These are phyloP conservation scores for Malassezia japonica DNA, from an alignment of 1,284 basidiomycete species.

Conservation along the genomic window DNA sequence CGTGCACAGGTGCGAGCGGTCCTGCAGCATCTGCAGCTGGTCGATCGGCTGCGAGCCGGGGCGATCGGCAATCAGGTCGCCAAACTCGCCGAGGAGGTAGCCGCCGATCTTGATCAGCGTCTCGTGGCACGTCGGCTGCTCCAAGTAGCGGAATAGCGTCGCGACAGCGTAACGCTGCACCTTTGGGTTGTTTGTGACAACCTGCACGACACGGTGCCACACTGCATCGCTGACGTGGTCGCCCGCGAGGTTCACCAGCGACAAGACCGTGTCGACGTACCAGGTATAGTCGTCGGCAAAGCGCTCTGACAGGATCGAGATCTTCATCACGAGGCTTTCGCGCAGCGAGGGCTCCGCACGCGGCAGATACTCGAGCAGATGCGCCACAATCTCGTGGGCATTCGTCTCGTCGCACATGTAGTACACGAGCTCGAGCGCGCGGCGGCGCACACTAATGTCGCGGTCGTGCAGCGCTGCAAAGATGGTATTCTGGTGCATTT, in stretches of 20 bases:
- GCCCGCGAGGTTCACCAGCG: constrained; percentile 88
- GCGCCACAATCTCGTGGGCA: constrained; percentile 85
- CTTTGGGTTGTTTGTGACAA: constrained; percentile 64
- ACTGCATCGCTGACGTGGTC: constrained; percentile 98
- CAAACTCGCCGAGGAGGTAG: constrained; percentile 87
- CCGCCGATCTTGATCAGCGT: constrained; percentile 90
- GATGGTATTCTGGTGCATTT: constrained; percentile 90
- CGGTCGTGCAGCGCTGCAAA: constrained; percentile 88
- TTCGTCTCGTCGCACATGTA: constrained; percentile 98
- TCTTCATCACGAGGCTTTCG: constrained; percentile 97
- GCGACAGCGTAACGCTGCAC: constrained; percentile 28
- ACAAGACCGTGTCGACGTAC: constrained; percentile 62
- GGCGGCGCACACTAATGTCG: constrained; percentile 88
- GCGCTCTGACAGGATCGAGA: constrained; percentile 93
- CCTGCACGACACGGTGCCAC: constrained; percentile 97
- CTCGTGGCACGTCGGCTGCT: constrained; percentile 81
- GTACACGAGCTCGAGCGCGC: constrained; percentile 89
- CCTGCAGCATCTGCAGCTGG: constrained; percentile 86
- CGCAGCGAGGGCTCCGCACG: constrained; percentile 90
- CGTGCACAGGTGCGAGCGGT: constrained; percentile 88
- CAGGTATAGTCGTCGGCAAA: constrained; percentile 67
- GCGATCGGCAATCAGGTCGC: constrained; percentile 92
- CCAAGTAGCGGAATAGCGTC: constrained; percentile 84
- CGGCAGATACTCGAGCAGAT: constrained; percentile 80
- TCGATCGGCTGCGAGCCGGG: constrained; percentile 82